phyloP scores from a whole-genome alignment of 2,329 filamentous ascomycete genomes.

The Chaetomium globosum region DNA sequence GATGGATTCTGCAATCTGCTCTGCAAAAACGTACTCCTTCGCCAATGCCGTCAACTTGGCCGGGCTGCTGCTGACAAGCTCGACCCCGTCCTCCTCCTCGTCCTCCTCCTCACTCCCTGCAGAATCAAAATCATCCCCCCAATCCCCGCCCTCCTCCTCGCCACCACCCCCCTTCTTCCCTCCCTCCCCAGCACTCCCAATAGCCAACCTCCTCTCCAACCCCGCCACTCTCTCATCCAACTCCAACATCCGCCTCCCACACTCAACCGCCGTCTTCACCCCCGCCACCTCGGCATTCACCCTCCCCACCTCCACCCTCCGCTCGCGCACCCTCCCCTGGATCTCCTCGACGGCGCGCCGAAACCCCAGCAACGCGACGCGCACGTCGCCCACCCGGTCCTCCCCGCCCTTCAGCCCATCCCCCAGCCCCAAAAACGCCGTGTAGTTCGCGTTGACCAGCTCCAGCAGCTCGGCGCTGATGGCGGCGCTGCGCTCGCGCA shows the following conservation, averaged over 20 bases:
- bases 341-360: constrained; percentile 78
- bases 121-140: constrained; percentile 40
- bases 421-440: constrained; percentile 83
- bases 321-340: constrained; percentile 63
- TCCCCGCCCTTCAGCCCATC: constrained; percentile 82
- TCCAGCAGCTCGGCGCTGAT: constrained; percentile 87
- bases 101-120: constrained; percentile 40
- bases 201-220: constrained; percentile 65
- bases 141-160: constrained; percentile 38
- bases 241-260: constrained; percentile 65
- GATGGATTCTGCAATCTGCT: constrained; percentile 48
- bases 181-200: constrained; percentile 45
- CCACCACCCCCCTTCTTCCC: constrained; percentile 38
- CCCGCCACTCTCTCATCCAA: constrained; percentile 63
- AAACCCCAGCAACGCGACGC: constrained; percentile 84
- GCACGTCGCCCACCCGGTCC: constrained; percentile 86
- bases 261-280: constrained; percentile 66
- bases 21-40: constrained; percentile 49
- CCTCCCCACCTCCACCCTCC: constrained; percentile 49
- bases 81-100: constrained; percentile 40
- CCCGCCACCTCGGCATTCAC: constrained; percentile 60
- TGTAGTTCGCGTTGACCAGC: constrained; percentile 93
- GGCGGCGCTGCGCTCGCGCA: constrained; percentile 76
- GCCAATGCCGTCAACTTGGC: constrained; percentile 51
- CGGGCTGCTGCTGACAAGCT: constrained; percentile 51